Conservation (phyloP, 2,329 filamentous ascomycete species). For the Cryphonectria naterciae region DNA sequence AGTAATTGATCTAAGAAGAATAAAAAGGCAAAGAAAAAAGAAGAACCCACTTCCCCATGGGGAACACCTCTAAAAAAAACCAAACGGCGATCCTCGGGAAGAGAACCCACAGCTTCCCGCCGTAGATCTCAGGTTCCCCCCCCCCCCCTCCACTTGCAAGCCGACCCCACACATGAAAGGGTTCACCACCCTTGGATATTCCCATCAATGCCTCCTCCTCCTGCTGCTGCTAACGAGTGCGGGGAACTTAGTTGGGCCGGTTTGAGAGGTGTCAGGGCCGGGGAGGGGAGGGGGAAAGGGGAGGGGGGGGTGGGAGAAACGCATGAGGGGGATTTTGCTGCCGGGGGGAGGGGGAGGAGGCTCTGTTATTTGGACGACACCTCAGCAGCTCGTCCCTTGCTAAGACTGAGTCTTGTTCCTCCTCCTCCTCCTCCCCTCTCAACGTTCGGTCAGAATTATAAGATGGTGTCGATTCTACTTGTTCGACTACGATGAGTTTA, state of each 20-base stretch:
- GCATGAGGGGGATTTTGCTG: not conserved
- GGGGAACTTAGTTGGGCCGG: not conserved
- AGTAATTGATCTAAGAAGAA: no score
- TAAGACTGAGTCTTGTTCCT: not conserved
- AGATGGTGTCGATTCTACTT: not conserved
- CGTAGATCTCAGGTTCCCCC: not conserved
- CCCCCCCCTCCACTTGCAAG: not conserved
- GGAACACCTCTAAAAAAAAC: not conserved
- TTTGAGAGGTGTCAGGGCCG: not conserved
- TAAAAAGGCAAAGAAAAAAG: not conserved
- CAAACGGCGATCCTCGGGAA: not conserved
- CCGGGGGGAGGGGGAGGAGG: not conserved
- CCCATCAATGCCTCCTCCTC: not conserved
- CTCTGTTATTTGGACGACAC: not conserved
- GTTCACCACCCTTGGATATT: not conserved
- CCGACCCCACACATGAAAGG: not conserved
- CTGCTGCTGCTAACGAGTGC: not conserved
- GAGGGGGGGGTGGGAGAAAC: not conserved
- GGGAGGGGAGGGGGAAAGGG: not conserved
- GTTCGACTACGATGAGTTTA: not conserved
- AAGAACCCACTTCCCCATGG: constrained; percentile 13
- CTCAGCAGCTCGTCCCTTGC: not conserved
- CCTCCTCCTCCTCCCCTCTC: no score
- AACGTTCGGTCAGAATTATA: no score
- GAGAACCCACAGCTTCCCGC: not conserved